Evolutionary conservation across 75 land plant species (phyloP).

Genomic region (Pinus albicaulis): DNA sequence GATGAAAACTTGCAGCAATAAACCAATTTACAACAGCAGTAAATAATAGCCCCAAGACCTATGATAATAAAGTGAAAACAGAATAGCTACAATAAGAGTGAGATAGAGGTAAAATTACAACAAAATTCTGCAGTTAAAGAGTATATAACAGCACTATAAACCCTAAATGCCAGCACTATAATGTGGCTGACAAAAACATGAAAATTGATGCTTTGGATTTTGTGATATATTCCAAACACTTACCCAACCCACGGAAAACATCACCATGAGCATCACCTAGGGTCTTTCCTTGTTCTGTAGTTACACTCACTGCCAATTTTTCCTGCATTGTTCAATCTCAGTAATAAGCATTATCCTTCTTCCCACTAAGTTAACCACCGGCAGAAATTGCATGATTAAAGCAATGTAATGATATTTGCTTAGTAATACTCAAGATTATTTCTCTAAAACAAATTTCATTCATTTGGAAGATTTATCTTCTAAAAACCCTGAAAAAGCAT

Average conservation of each 20-base stretch:
- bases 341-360: not conserved
- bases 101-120: no score
- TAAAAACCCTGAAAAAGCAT: not conserved
- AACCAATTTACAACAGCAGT: no score
- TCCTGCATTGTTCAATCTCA: constrained; percentile 41
- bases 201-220: no score
- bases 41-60: no score
- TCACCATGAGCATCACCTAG: constrained; percentile 92
- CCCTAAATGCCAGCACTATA: no score
- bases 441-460: not conserved
- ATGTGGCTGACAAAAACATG: no score
- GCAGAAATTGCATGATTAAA: not conserved
- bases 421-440: not conserved
- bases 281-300: constrained; percentile 95
- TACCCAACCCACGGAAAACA: constrained; percentile 94
- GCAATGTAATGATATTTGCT: not conserved
- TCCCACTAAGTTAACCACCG: not conserved
- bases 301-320: constrained; percentile 80
- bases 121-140: no score
- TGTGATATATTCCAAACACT: not conserved
- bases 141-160: no score
- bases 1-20: no score
- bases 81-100: no score
- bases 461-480: not conserved
- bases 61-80: no score